These are phyloP conservation scores for Fusarium sp. DNA, from an alignment of 2,329 filamentous ascomycete species.

Conservation along the genomic window DNA sequence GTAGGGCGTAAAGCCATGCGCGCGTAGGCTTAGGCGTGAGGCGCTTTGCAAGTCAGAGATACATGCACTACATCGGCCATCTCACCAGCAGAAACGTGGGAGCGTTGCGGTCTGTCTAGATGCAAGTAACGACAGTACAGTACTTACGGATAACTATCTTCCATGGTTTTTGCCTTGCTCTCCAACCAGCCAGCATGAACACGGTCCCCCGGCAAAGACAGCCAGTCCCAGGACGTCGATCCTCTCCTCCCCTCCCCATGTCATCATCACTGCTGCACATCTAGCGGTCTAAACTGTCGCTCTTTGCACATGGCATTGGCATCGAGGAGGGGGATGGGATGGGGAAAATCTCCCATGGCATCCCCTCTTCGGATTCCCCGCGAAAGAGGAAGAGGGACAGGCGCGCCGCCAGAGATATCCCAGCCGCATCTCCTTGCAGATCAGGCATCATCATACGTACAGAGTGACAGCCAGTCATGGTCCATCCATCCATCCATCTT, in stretches of 20 bases:
- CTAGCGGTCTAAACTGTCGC: not conserved
- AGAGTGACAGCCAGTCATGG: not conserved
- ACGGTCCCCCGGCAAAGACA: not conserved
- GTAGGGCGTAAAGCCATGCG: constrained; percentile 9
- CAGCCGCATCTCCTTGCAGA: constrained; percentile 1
- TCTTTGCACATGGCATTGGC: not conserved
- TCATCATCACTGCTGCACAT: constrained; percentile 27
- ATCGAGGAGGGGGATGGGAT: not conserved
- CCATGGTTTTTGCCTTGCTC: not conserved
- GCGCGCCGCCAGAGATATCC: not conserved
- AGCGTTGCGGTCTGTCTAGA: constrained; percentile 24
- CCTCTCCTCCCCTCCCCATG: constrained; percentile 12
- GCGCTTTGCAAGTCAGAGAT: constrained; percentile 3
- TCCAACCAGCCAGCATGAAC: not conserved
- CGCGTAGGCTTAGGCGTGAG: constrained; percentile 10
- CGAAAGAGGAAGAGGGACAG: not conserved
- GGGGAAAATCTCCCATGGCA: constrained; percentile 6
- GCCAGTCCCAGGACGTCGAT: constrained; percentile 23
- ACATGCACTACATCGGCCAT: not conserved
- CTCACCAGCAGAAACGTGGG: constrained; percentile 26
- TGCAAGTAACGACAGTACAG: not conserved
- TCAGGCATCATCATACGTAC: not conserved
- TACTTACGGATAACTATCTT: not conserved
- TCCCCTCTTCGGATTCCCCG: constrained; percentile 11
- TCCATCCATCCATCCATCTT: not conserved